Percentiles rank a stretch among this genome's conserved stretches.
Evolutionary conservation across 345 rosid species (phyloP).

Genomic region (Gossypium anomalum): DNA sequence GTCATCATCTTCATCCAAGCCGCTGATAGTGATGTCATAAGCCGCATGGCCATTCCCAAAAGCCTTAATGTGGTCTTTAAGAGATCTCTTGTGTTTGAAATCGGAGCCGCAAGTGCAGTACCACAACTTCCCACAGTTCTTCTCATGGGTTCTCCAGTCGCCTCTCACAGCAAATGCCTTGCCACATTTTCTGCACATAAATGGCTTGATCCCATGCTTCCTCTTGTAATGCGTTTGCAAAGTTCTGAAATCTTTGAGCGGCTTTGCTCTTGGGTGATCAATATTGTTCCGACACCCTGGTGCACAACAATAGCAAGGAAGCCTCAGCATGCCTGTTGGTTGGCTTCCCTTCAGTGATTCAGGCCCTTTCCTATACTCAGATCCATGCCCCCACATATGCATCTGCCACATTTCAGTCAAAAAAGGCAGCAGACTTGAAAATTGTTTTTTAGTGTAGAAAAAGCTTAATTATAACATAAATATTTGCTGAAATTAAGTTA

Average conservation of each 20-base stretch:
- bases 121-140: conserved; percentile 90
- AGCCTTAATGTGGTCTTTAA: conserved; percentile 85
- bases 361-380: conserved; percentile 91
- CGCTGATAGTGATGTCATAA: conserved; percentile 37
- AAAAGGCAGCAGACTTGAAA: too few relatives aligned
- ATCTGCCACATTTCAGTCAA: conserved; percentile 38
- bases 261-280: conserved; percentile 65
- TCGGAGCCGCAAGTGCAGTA: conserved; percentile 94
- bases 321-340: conserved; percentile 66
- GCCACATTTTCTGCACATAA: conserved; percentile 71
- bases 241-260: conserved; percentile 66
- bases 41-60: conserved; percentile 84
- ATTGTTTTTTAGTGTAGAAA: too few relatives aligned
- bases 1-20: conserved; percentile 64
- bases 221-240: conserved; percentile 74
- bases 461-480: too few relatives aligned
- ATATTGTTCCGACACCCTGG: conserved; percentile 66
- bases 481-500: too few relatives aligned
- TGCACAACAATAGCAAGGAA: conserved; percentile 69
- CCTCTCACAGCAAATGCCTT: conserved; percentile 67
- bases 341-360: conserved; percentile 66
- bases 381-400: conserved; percentile 99
- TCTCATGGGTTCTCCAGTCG: conserved; percentile 75
- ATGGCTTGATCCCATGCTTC: conserved; percentile 68
- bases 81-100: conserved; percentile 93